Evolutionary conservation across 352 stramenopile genomes (phyloP).

Genomic region (Globisporangium canariense): DNA sequence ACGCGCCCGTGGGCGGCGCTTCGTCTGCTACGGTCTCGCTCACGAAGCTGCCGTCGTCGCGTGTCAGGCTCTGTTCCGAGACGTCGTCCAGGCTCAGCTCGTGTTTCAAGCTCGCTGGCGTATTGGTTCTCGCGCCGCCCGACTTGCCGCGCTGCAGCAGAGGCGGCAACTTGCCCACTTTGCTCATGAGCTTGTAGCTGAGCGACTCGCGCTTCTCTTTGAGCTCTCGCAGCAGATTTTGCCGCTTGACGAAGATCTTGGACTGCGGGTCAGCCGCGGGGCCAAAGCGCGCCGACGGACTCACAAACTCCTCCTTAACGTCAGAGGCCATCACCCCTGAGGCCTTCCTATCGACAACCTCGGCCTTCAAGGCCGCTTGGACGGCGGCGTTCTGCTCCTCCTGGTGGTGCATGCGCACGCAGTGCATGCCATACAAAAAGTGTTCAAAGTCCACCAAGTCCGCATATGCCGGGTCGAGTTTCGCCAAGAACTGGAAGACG

Average conservation of each 20-base stretch:
- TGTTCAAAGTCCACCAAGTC: constrained; percentile 82
- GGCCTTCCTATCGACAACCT: neutral
- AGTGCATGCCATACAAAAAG: constrained; percentile 81
- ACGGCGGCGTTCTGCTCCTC: constrained; percentile 30
- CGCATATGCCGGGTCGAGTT: constrained; percentile 62
- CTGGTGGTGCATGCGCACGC: constrained; percentile 62
- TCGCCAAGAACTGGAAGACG: constrained; percentile 45
- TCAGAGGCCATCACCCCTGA: neutral
- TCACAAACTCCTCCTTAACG: constrained; percentile 48
- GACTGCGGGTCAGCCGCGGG: constrained; percentile 46
- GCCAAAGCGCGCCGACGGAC: constrained; percentile 52
- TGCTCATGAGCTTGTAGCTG: constrained; percentile 64
- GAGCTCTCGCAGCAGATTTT: constrained; percentile 71
- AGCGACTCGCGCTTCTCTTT: constrained; percentile 71
- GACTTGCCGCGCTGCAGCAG: constrained; percentile 33
- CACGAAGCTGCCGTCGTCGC: neutral
- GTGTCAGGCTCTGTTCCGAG: constrained; percentile 12
- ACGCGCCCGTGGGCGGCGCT: constrained; percentile 35
- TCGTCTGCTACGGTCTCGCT: constrained; percentile 17
- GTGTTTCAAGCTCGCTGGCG: neutral
- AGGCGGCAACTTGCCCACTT: constrained; percentile 45
- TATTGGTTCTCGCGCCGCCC: neutral
- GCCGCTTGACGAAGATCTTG: constrained; percentile 59
- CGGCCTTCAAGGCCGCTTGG: neutral
- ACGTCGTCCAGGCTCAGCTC: constrained; percentile 5